Percentiles rank a stretch among this genome's conserved stretches.
Conservation (phyloP, 768 basidiomycete genomes). For the Neoboletus subvelutipes region DNA sequence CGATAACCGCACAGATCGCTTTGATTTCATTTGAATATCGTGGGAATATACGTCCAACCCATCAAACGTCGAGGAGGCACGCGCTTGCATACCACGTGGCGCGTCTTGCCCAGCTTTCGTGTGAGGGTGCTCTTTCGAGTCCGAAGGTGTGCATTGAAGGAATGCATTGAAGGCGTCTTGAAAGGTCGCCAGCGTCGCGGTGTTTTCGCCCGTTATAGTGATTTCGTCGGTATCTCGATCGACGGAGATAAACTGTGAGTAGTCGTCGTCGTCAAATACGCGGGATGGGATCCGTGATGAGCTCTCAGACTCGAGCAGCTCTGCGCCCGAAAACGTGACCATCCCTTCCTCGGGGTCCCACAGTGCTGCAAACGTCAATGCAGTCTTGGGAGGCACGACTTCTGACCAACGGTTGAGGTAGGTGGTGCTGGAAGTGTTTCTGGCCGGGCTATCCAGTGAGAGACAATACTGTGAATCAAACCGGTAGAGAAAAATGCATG, state of each 20-base stretch:
- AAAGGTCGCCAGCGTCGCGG: slow-evolving; percentile 23
- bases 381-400: slow-evolving; percentile 53
- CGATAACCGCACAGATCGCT: slow-evolving; percentile 22
- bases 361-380: slow-evolving; percentile 57
- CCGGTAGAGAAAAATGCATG: neutral
- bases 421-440: slow-evolving; percentile 6
- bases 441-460: slow-evolving; percentile 21
- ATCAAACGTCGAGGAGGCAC: slow-evolving; percentile 33
- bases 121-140: slow-evolving; percentile 22
- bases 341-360: slow-evolving; percentile 60
- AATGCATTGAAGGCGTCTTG: slow-evolving; percentile 33
- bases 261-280: slow-evolving; percentile 19
- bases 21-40: slow-evolving; percentile 17
- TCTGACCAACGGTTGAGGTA: slow-evolving; percentile 52
- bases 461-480: slow-evolving; percentile 19
- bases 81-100: slow-evolving; percentile 15
- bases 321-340: slow-evolving; percentile 54
- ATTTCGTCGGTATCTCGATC: slow-evolving; percentile 16
- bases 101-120: slow-evolving; percentile 7
- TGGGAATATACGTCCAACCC: slow-evolving; percentile 32
- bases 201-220: slow-evolving; percentile 18
- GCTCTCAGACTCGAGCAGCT: slow-evolving; percentile 38
- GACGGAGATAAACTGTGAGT: slow-evolving; percentile 9
- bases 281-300: slow-evolving; percentile 6
- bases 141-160: slow-evolving; percentile 22